phyloP scores from a whole-genome alignment of 495 filamentous ascomycete species.

The Halenospora varia region DNA sequence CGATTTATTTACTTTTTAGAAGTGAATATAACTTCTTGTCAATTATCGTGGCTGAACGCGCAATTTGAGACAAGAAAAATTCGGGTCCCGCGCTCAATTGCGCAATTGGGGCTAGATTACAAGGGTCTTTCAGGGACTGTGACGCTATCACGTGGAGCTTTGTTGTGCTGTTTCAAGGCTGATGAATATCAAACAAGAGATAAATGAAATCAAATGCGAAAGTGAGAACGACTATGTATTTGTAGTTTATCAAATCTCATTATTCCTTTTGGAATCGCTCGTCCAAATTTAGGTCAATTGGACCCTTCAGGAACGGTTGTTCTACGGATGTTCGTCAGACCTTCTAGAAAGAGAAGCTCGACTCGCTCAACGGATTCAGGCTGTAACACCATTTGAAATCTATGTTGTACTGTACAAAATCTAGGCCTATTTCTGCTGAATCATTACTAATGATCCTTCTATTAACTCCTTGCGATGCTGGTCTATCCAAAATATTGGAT shows the following conservation, averaged over 20 bases:
- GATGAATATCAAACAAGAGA: no score
- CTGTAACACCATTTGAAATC: not conserved
- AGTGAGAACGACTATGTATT: not conserved
- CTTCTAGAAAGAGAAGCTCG: not conserved
- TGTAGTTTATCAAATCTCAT: not conserved
- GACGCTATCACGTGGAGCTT: not conserved
- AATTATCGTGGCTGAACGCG: not conserved
- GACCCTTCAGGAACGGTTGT: not conserved
- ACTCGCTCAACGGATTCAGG: not conserved
- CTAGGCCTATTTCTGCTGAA: not conserved
- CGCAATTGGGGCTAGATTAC: not conserved
- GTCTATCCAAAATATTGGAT: not conserved
- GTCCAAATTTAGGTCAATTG: not conserved
- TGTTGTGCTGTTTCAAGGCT: no score
- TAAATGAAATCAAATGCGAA: no score
- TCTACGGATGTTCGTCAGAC: not conserved
- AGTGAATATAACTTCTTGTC: not conserved
- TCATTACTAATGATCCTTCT: not conserved
- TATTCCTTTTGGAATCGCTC: not conserved
- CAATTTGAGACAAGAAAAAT: not conserved
- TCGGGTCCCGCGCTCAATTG: not conserved
- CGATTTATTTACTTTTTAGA: not conserved
- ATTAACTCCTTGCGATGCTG: not conserved
- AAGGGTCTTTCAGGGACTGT: not conserved
- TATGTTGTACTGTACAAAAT: not conserved